These are phyloP conservation scores for Sarocladium strictum DNA, from an alignment of 2,329 filamentous ascomycete genomes.

Conservation along the genomic window DNA sequence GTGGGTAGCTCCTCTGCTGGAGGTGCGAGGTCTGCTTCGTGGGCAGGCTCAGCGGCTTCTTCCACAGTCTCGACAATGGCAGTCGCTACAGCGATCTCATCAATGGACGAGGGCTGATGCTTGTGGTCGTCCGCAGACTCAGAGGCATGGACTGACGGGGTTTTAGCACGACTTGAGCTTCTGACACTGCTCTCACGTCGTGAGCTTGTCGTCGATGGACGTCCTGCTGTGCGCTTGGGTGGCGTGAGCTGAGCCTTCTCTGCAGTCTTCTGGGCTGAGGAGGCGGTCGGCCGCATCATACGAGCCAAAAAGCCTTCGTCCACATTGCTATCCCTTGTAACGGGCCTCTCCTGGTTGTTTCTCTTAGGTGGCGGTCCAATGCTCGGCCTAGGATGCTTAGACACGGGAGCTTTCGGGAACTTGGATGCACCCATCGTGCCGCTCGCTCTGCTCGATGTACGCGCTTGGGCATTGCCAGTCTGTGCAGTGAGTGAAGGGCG, in stretches of 20 bases:
- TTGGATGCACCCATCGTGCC: constrained; percentile 21
- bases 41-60: constrained; percentile 14
- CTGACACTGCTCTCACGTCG: constrained; percentile 20
- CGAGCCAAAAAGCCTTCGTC: constrained; percentile 71
- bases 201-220: constrained; percentile 16
- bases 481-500: constrained; percentile 28
- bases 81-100: constrained; percentile 6
- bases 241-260: constrained; percentile 53
- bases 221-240: constrained; percentile 26
- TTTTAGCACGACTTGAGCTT: constrained; percentile 17
- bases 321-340: constrained; percentile 46
- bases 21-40: constrained; percentile 11
- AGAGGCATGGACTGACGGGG: constrained; percentile 9
- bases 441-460: constrained; percentile 42
- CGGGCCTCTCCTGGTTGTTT: constrained; percentile 32
- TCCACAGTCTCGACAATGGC: constrained; percentile 14
- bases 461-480: constrained; percentile 26
- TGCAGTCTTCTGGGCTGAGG: constrained; percentile 60
- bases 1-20: constrained; percentile 9
- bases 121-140: neutral
- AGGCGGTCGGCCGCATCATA: constrained; percentile 73
- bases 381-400: constrained; percentile 36
- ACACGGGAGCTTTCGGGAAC: neutral
- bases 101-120: neutral
- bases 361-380: constrained; percentile 53